Evolutionary conservation across 495 filamentous ascomycete genomes (phyloP), one percentile per base, ranked within the genome.

Genomic region (Tuber microsphaerosporum): DNA sequence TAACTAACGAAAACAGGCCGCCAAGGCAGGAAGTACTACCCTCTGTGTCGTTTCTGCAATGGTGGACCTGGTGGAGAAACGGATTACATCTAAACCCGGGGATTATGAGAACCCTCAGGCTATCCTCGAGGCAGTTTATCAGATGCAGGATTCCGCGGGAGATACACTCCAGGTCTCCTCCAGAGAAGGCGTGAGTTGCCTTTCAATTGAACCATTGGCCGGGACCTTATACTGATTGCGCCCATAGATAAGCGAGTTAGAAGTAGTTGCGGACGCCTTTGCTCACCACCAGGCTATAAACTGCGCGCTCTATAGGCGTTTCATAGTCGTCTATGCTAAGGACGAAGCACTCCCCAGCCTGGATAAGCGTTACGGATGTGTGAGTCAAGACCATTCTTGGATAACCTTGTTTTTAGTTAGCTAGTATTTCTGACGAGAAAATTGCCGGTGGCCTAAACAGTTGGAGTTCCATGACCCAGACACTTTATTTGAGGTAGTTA

Each of bases 401-500:
- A 75, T n/a, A 48, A 74, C 37, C 78, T 78, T 72, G 56, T 73
- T n/a, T 76, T 37, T 46, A 72, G 10, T 12, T 42, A 1, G 61
- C 4, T 43, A 72, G 42, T 41, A 41, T 48, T 70, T 42, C 48
- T 1, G 1, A 70, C 3, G 42, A 48, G n/a, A 34, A 78, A 46
- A 74, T 75, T 68, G 12, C 14, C 6, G 5, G 0, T 4, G 26
- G 26, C 26, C 26, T 26, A 0, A 65, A 65, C 1, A 65, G 56
- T 34, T 65, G 26, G 77, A 74, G 34, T 74, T 75, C 68, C 80
- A 74, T 75, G 65, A 75, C 65, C 75, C 84, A 71, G 74, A 82
- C 74, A 42, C 85, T 81, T 37, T 83, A 76, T 69, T 82, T 84
- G 74, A 87, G 81, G 83, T 90, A 90, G 80, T 91, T 88, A 82